Evolutionary conservation across 2,329 filamentous ascomycete genomes (phyloP), one percentile per base, ranked within the genome.

Genomic region (Monosporascus sp.): DNA sequence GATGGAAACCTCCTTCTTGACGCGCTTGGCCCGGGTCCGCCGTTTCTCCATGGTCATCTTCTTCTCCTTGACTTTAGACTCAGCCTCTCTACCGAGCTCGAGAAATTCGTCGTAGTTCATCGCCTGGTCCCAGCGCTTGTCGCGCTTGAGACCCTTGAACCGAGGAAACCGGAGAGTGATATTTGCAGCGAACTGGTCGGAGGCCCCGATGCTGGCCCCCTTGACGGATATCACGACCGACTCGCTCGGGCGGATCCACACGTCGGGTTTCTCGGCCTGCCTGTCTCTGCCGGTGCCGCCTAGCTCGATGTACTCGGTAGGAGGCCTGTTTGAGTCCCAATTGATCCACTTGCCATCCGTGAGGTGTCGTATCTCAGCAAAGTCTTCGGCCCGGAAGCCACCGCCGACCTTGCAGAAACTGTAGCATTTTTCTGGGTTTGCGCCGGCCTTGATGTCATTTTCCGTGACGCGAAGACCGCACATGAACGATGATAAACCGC

Each of bases 331-430:
- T 1, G 77, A 65, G 68, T 97, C 86, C 91, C 91, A 99, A 35
- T 89, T 82, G 14, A 80, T 79, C 94, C 94, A 99, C 68, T 96
- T 96, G 5, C 89, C 91, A 54, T 96, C 89, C 0, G 93, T 97
- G 24, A 85, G 80, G 63, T 96, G 90, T 5, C 85, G 79, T 46
- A 99, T 86, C 53, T 87, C 84, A 0, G 87, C 85, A 67, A 96
- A 97, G 65, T 99, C 94, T 50, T 88, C 84, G 1, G 84, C 87
- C 15, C 82, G 85, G 68, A 97, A 92, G 0, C 94, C 94, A 51
- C 94, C 94, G n/a, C 94, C 94, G 17, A 99, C 94, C 70, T 94
- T 97, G 78, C 92, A 96, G 73, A 99, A 97, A n/a, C 91, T 96
- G 63, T 86, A 89, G 65, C 86, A 95, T 68, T 90, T 91, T 71